Evolutionary conservation across 257 asterid species (phyloP).

Genomic region (Nicotiana noctiflora): DNA sequence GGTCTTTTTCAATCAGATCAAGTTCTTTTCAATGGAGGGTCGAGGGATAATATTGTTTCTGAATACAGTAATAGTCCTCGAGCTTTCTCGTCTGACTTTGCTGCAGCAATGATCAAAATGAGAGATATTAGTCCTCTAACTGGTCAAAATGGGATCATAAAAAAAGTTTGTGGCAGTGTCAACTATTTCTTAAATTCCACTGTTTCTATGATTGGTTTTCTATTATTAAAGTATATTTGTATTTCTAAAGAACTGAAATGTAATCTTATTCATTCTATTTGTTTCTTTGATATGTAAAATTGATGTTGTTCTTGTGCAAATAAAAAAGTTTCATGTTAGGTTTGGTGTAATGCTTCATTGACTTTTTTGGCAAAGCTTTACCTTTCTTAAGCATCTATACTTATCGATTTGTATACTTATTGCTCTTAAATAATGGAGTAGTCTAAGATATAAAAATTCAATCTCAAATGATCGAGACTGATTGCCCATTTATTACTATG

Average conservation of each 20-base stretch:
- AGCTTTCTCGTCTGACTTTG: conserved; percentile 26
- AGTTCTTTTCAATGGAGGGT: background rate
- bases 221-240: background rate
- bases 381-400: no score
- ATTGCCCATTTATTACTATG: no score
- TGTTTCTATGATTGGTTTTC: background rate
- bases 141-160: conserved; percentile 9
- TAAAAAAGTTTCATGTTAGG: background rate
- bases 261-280: background rate
- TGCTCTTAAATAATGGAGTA: background rate
- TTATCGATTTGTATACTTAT: background rate
- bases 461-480: no score
- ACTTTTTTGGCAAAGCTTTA: background rate
- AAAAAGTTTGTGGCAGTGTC: conserved; percentile 22
- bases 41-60: background rate
- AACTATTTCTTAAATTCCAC: conserved; percentile 8
- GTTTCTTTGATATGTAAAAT: background rate
- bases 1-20: conserved; percentile 44
- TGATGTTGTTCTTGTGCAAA: background rate
- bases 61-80: background rate
- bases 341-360: background rate
- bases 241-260: background rate
- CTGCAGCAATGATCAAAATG: conserved; percentile 34
- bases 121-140: conserved; percentile 29
- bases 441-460: background rate